Conservation (phyloP, 345 rosid genomes). For the Lepidium didymum region DNA sequence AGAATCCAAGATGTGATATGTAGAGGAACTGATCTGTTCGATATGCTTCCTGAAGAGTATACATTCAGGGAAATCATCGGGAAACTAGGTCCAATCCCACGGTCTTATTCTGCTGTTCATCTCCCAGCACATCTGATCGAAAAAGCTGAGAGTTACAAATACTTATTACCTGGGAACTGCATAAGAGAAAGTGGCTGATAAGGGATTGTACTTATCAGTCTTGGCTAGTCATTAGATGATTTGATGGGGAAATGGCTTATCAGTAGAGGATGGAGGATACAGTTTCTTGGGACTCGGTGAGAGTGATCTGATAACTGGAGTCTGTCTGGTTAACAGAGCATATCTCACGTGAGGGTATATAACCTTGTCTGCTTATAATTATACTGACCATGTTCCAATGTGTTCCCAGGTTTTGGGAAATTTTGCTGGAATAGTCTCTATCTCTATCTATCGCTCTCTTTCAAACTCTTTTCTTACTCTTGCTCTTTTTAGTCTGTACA, state of each 20-base stretch:
- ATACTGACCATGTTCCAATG: constrained; percentile 21
- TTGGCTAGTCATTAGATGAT: constrained; percentile 11
- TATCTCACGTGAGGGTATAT: constrained; percentile 12
- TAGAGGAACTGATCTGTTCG: constrained; percentile 70
- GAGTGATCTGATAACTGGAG: constrained; percentile 25
- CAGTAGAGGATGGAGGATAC: constrained; percentile 16
- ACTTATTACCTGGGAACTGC: too few relatives aligned
- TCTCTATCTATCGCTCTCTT: neutral
- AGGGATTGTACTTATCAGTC: constrained; percentile 12
- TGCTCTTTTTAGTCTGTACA: constrained; percentile 20
- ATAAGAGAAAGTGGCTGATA: constrained; percentile 66
- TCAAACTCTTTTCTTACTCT: constrained; percentile 4
- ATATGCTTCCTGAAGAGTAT: constrained; percentile 91
- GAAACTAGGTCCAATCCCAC: too few relatives aligned
- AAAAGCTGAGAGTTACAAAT: too few relatives aligned
- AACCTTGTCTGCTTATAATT: constrained; percentile 17
- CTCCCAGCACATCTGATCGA: too few relatives aligned
- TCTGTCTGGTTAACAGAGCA: constrained; percentile 14
- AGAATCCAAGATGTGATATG: constrained; percentile 87
- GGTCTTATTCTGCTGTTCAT: too few relatives aligned
- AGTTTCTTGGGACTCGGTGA: constrained; percentile 9
- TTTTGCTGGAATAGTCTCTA: constrained; percentile 18
- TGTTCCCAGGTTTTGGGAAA: constrained; percentile 24
- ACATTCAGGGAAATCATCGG: constrained; percentile 12
- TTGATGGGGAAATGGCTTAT: neutral